These are phyloP conservation scores for Candida nitratophila DNA, from an alignment of 805 yeast species.

Conservation along the genomic window DNA sequence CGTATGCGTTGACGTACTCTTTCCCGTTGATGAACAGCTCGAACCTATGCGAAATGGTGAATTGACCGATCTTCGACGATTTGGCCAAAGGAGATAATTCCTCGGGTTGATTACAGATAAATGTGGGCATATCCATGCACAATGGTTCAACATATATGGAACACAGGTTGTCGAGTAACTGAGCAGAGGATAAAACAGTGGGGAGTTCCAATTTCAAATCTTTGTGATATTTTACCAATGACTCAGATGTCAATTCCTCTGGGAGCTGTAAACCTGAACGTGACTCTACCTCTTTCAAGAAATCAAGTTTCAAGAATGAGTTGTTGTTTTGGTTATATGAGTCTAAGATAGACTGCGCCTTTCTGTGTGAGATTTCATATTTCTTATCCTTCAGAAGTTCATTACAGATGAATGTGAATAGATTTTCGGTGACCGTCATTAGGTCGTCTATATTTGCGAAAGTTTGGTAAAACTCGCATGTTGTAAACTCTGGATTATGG, in stretches of 20 bases:
- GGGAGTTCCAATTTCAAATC: conserved; percentile 30
- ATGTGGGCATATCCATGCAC: conserved; percentile 52
- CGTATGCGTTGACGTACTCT: conserved; percentile 90
- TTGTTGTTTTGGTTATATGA: conserved; percentile 13
- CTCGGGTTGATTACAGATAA: conserved; percentile 79
- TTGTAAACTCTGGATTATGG: conserved; percentile 91
- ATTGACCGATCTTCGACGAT: conserved; percentile 32
- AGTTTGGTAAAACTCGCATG: conserved; percentile 82
- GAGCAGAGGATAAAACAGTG: conserved; percentile 41
- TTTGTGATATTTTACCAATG: conserved; percentile 34
- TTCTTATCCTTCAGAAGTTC: conserved; percentile 20
- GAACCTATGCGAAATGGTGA: conserved; percentile 59
- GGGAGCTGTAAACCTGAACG: conserved; percentile 48
- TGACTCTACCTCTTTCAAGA: conserved; percentile 54
- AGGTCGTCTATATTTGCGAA: conserved; percentile 61
- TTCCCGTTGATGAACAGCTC: conserved; percentile 76
- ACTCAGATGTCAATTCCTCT: conserved; percentile 28
- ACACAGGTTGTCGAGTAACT: conserved; percentile 58
- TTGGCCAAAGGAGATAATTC: conserved; percentile 85
- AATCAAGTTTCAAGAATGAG: conserved; percentile 46
- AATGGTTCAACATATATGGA: conserved; percentile 57
- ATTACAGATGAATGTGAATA: conserved; percentile 38
- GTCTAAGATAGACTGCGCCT: conserved; percentile 11
- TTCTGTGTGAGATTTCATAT: conserved; percentile 15
- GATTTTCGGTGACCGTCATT: conserved; percentile 53